These are phyloP conservation scores for Phytophthora agathidicida DNA, from an alignment of 352 stramenopile genomes.

Conservation along the genomic window DNA sequence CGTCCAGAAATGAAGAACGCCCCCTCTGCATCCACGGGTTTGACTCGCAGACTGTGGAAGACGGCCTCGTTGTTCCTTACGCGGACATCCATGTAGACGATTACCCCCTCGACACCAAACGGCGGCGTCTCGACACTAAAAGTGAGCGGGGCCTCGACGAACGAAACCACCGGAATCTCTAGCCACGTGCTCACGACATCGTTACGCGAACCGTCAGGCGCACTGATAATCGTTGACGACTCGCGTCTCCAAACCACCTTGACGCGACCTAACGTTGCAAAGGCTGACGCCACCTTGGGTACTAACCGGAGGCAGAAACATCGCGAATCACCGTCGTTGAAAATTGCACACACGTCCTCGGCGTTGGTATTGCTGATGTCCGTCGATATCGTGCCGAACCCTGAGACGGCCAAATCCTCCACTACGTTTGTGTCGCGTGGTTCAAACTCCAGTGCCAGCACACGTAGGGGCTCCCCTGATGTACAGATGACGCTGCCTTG, in stretches of 20 bases:
- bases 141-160: slow-evolving; percentile 69
- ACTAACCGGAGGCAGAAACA: slow-evolving; percentile 69
- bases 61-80: slow-evolving; percentile 78
- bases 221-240: slow-evolving; percentile 53
- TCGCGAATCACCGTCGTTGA: slow-evolving; percentile 64
- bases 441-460: slow-evolving; percentile 67
- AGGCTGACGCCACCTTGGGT: slow-evolving; percentile 44
- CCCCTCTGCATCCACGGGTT: slow-evolving; percentile 67
- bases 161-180: slow-evolving; percentile 68
- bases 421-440: slow-evolving; percentile 40
- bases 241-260: slow-evolving; percentile 68
- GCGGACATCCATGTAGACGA: slow-evolving; percentile 61
- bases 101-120: slow-evolving; percentile 72
- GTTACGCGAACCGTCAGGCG: slow-evolving; percentile 31
- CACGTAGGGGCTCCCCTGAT: slow-evolving; percentile 52
- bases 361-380: slow-evolving; percentile 5
- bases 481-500: slow-evolving; percentile 60
- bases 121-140: slow-evolving; percentile 68
- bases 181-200: slow-evolving; percentile 73
- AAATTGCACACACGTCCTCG: slow-evolving; percentile 40
- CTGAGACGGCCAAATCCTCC: slow-evolving; percentile 40
- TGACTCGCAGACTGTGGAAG: slow-evolving; percentile 75
- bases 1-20: slow-evolving; percentile 82
- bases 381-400: slow-evolving; percentile 38
- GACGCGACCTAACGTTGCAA: slow-evolving; percentile 61